Evolutionary conservation across 176 grass and related monocot species (phyloP).

Genomic region (Aegilops speltoides): DNA sequence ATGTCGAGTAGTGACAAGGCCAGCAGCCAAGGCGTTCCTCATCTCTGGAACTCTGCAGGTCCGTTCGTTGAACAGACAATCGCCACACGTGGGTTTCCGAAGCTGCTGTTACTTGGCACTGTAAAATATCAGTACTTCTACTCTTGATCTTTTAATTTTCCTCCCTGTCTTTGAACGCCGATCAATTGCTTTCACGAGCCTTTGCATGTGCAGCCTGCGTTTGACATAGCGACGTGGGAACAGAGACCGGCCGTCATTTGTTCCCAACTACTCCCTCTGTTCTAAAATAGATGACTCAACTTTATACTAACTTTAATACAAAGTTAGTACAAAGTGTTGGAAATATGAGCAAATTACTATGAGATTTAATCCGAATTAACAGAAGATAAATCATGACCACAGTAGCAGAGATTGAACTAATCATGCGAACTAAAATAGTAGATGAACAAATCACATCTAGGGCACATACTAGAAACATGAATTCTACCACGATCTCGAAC

Average conservation of each 20-base stretch:
- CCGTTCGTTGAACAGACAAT: neutral
- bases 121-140: neutral
- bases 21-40: neutral
- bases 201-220: neutral
- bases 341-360: no score
- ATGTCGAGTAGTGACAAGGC: neutral
- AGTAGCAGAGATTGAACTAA: no score
- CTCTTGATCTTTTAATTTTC: neutral
- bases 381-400: no score
- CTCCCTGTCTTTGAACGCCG: neutral
- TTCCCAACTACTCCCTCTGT: neutral
- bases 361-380: no score
- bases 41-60: neutral
- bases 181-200: slow-evolving; percentile 19
- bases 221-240: neutral
- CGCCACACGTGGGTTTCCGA: neutral
- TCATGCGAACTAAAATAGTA: no score
- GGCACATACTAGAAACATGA: no score
- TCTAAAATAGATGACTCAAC: no score
- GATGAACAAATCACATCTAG: no score
- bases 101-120: no score
- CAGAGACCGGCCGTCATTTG: neutral
- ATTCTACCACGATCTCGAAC: no score
- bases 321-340: no score
- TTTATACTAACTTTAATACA: no score